Evolutionary conservation across 1,284 basidiomycete genomes (phyloP).

Genomic region (Boletus semigastroideus): DNA sequence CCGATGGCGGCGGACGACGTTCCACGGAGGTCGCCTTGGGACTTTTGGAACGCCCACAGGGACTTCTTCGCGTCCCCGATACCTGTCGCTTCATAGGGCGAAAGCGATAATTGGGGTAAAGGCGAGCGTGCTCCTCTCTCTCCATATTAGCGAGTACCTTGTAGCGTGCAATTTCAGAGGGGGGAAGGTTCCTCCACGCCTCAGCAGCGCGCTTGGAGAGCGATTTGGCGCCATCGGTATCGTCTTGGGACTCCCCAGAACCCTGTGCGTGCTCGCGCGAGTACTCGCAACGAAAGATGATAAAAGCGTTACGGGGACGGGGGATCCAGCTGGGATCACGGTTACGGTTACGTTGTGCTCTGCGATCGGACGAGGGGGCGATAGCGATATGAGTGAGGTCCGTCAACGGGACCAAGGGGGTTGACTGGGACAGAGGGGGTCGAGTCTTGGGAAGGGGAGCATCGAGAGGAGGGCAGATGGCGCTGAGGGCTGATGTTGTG

Average conservation of each 20-base stretch:
- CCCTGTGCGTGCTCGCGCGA: slow-evolving; percentile 38
- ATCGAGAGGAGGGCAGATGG: slow-evolving; percentile 21
- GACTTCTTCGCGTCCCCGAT: slow-evolving; percentile 27
- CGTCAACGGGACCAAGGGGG: neutral
- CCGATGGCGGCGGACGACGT: neutral
- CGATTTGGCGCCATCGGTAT: slow-evolving; percentile 37
- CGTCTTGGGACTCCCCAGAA: slow-evolving; percentile 20
- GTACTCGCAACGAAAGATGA: slow-evolving; percentile 83
- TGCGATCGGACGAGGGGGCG: slow-evolving; percentile 33
- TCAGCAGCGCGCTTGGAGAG: slow-evolving; percentile 64
- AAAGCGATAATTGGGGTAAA: slow-evolving; percentile 61
- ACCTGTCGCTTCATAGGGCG: slow-evolving; percentile 47
- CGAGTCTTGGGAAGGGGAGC: neutral
- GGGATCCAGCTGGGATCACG: slow-evolving; percentile 67
- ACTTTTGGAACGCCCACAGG: slow-evolving; percentile 16
- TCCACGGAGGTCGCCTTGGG: neutral
- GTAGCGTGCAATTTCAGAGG: slow-evolving; percentile 48
- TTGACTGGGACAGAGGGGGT: neutral
- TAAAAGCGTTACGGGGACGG: slow-evolving; percentile 85
- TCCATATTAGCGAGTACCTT: slow-evolving; percentile 50
- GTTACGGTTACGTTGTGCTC: slow-evolving; percentile 34
- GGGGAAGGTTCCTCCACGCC: slow-evolving; percentile 54
- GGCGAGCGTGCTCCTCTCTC: slow-evolving; percentile 51
- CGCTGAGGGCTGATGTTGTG: slow-evolving; percentile 4
- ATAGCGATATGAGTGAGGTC: slow-evolving; percentile 2